Evolutionary conservation across 2,329 filamentous ascomycete species (phyloP).

Genomic region (Ophiostoma sp.): DNA sequence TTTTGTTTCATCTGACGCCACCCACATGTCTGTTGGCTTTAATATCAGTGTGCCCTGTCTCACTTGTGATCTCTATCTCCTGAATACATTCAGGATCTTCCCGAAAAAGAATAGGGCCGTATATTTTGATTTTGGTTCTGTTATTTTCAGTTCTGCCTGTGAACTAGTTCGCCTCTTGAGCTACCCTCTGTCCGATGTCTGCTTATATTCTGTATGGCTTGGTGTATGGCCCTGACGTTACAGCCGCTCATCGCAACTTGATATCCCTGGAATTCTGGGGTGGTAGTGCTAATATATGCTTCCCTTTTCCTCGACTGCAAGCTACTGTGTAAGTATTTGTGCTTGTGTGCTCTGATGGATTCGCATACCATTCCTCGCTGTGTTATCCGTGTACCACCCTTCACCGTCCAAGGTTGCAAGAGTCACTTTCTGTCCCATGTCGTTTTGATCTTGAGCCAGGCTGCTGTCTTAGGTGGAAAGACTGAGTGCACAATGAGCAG

Average conservation of each 20-base stretch:
- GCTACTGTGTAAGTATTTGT: background rate
- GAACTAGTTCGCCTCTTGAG: no score
- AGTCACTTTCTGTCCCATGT: background rate
- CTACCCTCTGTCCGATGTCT: no score
- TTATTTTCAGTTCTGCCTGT: no score
- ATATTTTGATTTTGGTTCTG: background rate
- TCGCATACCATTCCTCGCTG: background rate
- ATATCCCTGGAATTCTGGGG: background rate
- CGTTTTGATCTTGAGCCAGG: no score
- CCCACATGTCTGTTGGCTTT: background rate
- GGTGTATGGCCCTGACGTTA: no score
- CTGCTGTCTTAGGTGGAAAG: no score
- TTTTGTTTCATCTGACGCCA: no score
- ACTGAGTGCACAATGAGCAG: no score
- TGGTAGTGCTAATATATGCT: background rate
- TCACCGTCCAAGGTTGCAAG: background rate
- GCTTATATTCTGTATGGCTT: no score
- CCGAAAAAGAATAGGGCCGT: background rate
- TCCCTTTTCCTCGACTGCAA: background rate
- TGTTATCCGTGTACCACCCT: background rate
- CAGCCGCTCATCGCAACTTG: no score
- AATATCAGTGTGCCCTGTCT: background rate
- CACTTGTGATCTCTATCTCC: background rate
- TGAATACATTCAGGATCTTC: background rate
- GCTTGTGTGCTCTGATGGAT: background rate